Evolutionary conservation across 1,284 basidiomycete species (phyloP).

Genomic region (Trichosporon coremiiforme): DNA sequence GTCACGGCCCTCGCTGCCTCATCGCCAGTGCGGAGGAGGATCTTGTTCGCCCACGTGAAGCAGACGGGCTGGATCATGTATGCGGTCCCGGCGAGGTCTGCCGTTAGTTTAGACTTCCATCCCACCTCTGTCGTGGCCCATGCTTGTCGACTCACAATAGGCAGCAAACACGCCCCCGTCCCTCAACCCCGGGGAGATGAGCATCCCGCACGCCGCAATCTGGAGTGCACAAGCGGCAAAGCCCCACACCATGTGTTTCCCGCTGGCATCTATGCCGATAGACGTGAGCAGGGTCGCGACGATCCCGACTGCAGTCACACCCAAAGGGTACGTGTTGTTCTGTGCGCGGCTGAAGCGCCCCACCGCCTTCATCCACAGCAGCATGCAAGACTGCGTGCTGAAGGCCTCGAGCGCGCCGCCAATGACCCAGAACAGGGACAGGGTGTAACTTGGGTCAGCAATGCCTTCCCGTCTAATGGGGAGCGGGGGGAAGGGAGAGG

Average conservation of each 20-base stretch:
- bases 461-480: background rate
- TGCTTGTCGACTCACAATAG: background rate
- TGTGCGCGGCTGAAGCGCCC: constrained; percentile 9
- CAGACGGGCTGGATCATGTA: constrained; percentile 30
- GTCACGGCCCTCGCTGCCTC: constrained; percentile 29
- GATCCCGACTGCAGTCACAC: constrained; percentile 24
- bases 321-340: constrained; percentile 26
- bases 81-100: constrained; percentile 23
- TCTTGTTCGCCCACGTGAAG: constrained; percentile 31
- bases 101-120: background rate
- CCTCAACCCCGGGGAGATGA: background rate
- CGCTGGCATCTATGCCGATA: constrained; percentile 18
- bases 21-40: constrained; percentile 24
- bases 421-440: constrained; percentile 24
- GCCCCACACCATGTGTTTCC: constrained; percentile 18
- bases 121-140: too few relatives aligned
- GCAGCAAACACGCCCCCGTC: constrained; percentile 18
- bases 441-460: constrained; percentile 20
- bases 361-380: constrained; percentile 26
- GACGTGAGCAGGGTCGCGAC: constrained; percentile 13
- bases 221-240: constrained; percentile 20
- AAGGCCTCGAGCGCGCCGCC: constrained; percentile 28
- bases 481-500: too few relatives aligned
- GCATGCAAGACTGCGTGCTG: constrained; percentile 22
- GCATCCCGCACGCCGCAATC: constrained; percentile 14